These are phyloP conservation scores for Entoloma clypeatum DNA, from an alignment of 1,284 basidiomycete genomes.

Conservation along the genomic window DNA sequence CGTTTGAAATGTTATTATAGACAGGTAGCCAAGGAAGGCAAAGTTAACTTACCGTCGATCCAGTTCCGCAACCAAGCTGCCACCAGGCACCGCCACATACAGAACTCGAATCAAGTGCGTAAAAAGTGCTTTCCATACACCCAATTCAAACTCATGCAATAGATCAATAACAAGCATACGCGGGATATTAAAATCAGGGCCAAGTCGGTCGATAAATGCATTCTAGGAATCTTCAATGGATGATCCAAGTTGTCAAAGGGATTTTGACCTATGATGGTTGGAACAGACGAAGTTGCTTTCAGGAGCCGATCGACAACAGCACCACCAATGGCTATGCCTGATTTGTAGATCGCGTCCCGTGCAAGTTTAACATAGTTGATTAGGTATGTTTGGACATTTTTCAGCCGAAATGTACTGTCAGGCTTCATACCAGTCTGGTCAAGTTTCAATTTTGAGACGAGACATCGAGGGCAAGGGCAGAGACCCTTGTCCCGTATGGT, in stretches of 20 bases:
- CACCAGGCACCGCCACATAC: conserved; percentile 10
- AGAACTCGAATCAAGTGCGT: conserved; percentile 23
- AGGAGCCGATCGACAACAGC: conserved; percentile 10
- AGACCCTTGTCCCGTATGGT: conserved; percentile 28
- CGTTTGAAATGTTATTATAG: conserved; percentile 2
- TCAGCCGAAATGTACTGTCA: conserved; percentile 1
- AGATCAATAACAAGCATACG: conserved; percentile 22
- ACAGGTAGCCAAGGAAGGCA: background rate
- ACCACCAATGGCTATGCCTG: conserved; percentile 1
- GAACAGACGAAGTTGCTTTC: conserved; percentile 14
- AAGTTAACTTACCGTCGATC: conserved; percentile 21
- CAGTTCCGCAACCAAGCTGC: conserved; percentile 17
- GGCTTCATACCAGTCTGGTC: conserved; percentile 4
- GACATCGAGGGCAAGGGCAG: conserved; percentile 34
- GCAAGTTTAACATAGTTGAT: conserved; percentile 1
- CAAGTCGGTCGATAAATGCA: conserved; percentile 9
- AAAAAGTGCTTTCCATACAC: conserved; percentile 26
- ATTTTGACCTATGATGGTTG: conserved; percentile 17
- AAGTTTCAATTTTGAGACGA: conserved; percentile 21
- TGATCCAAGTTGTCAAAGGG: no score
- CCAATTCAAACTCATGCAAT: conserved; percentile 27
- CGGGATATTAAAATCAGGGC: conserved; percentile 11
- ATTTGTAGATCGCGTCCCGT: conserved; percentile 1
- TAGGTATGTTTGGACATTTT: background rate
- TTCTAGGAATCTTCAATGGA: conserved; percentile 10